These are phyloP conservation scores for Erythrophleum fordii DNA, from an alignment of 306 rosid genomes.

Conservation along the genomic window DNA sequence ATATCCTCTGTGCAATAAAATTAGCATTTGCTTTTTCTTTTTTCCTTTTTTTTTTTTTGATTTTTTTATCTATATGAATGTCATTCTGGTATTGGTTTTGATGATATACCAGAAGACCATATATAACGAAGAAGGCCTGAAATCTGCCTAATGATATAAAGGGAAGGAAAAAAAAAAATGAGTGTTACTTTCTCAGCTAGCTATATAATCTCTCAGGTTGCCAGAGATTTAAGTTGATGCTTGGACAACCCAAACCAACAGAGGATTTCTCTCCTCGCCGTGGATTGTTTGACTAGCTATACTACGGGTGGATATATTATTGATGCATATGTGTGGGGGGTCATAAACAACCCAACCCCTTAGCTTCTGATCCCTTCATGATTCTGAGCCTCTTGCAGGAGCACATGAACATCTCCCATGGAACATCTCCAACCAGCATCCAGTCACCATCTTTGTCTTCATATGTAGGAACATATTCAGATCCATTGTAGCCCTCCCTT, in stretches of 20 bases:
- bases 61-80: not conserved
- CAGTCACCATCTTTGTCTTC: conserved; percentile 94
- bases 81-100: conserved; percentile 1
- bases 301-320: not conserved
- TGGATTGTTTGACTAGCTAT: not conserved
- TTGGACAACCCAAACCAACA: conserved; percentile 1
- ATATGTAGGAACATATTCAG: conserved; percentile 76
- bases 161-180: not conserved
- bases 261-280: conserved; percentile 14
- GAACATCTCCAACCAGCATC: conserved; percentile 97
- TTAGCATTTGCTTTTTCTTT: not conserved
- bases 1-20: conserved; percentile 40
- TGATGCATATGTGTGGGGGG: not conserved
- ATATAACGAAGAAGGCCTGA: not conserved
- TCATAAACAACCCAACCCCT: conserved; percentile 59
- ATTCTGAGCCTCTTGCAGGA: conserved; percentile 74
- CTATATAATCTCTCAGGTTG: not conserved
- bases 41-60: not conserved
- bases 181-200: conserved; percentile 5
- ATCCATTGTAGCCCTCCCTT: conserved; percentile 70
- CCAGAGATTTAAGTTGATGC: not conserved
- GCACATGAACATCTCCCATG: conserved; percentile 79
- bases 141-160: conserved; percentile 6
- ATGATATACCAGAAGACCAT: conserved; percentile 20
- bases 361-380: conserved; percentile 72